A percentile compares a stretch with the other conserved stretches of the same genome.
These are phyloP conservation scores for Solanum hybrid DNA, from an alignment of 305 asterid genomes.

Conservation along the genomic window DNA sequence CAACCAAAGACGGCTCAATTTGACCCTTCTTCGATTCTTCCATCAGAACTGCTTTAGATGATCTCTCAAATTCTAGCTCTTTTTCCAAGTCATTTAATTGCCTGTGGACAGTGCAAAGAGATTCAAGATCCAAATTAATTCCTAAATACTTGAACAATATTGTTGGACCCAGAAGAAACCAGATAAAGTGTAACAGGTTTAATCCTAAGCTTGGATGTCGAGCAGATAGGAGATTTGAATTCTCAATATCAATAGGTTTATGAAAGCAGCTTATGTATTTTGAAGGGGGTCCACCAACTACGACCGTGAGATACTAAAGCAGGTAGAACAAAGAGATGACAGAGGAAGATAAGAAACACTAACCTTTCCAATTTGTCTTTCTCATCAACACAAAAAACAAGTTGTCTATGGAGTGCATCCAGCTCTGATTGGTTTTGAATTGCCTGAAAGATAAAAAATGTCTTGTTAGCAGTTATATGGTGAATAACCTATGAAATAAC, in stretches of 20 bases:
- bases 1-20: constrained; percentile 21
- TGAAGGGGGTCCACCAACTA: background rate
- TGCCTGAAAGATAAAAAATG: constrained; percentile 39
- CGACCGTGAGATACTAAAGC: background rate
- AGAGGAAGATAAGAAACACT: background rate
- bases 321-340: background rate
- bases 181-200: background rate
- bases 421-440: constrained; percentile 90
- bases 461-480: background rate
- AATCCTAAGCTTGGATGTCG: background rate
- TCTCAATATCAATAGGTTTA: background rate
- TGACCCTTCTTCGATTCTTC: constrained; percentile 24
- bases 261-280: background rate
- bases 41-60: constrained; percentile 28
- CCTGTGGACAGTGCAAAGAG: constrained; percentile 25
- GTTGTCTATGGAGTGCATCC: constrained; percentile 60
- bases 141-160: background rate
- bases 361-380: constrained; percentile 69
- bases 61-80: constrained; percentile 54
- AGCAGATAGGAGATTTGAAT: background rate
- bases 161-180: background rate
- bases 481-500: background rate
- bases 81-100: constrained; percentile 44
- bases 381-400: constrained; percentile 51
- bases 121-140: background rate